Conservation (phyloP, 805 yeast genomes). For the Kuraishia floccosa region DNA sequence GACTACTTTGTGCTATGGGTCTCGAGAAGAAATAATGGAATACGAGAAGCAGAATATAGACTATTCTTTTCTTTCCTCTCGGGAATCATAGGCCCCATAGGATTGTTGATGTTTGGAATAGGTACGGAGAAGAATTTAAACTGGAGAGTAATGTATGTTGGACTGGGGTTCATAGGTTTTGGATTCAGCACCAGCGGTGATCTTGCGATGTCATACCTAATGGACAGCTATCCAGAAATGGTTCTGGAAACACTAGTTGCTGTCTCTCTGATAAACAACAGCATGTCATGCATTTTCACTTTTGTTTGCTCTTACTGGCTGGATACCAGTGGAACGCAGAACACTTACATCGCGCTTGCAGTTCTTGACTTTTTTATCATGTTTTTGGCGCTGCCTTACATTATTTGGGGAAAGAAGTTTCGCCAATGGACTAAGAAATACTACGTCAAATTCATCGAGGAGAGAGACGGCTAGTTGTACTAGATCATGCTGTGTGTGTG, state of each 20-base stretch:
- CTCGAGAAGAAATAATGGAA: slow-evolving; percentile 48
- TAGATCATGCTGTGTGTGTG: neutral
- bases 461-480: slow-evolving; percentile 22
- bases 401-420: slow-evolving; percentile 47
- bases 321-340: slow-evolving; percentile 39
- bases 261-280: slow-evolving; percentile 50
- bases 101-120: slow-evolving; percentile 53
- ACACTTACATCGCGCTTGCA: slow-evolving; percentile 52
- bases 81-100: slow-evolving; percentile 47
- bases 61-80: slow-evolving; percentile 45
- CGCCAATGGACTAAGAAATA: slow-evolving; percentile 41
- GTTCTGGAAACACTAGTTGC: slow-evolving; percentile 59
- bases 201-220: slow-evolving; percentile 50
- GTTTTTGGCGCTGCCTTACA: slow-evolving; percentile 41
- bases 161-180: slow-evolving; percentile 53
- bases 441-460: slow-evolving; percentile 37
- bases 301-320: slow-evolving; percentile 60
- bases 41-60: slow-evolving; percentile 55
- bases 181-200: slow-evolving; percentile 64
- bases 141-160: slow-evolving; percentile 45
- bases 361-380: slow-evolving; percentile 43
- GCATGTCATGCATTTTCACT: slow-evolving; percentile 53
- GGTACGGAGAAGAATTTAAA: slow-evolving; percentile 42
- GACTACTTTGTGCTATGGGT: slow-evolving; percentile 56
- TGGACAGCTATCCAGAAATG: slow-evolving; percentile 59